Conservation (phyloP, 2,329 filamentous ascomycete species). For the Paracoccidioides brasiliensis region DNA sequence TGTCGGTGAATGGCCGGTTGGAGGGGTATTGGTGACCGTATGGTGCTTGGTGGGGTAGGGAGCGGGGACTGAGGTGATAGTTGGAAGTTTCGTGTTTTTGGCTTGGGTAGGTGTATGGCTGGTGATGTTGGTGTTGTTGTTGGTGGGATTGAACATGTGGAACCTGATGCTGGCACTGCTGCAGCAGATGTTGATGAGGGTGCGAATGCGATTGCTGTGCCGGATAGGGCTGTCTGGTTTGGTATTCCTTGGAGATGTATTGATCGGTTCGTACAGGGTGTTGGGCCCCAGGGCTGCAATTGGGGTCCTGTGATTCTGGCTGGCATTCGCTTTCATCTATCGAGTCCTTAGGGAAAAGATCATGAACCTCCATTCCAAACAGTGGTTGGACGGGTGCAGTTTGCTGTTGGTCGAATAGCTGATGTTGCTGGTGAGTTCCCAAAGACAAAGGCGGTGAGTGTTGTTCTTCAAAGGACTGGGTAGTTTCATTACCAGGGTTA, state of each 20-base stretch:
- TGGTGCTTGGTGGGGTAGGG: not conserved
- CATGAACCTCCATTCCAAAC: not conserved
- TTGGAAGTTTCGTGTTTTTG: constrained; percentile 8
- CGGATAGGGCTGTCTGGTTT: not conserved
- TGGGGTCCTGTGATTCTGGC: not conserved
- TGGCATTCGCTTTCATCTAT: not conserved
- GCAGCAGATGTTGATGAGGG: not conserved
- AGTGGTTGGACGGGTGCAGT: not conserved
- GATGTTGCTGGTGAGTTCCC: not conserved
- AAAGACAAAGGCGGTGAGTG: not conserved
- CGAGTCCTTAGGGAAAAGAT: not conserved
- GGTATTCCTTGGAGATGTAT: not conserved
- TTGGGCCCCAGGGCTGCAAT: not conserved
- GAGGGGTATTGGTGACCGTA: constrained; percentile 12
- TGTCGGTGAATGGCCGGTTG: constrained; percentile 43
- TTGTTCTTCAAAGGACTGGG: not conserved
- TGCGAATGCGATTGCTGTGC: not conserved
- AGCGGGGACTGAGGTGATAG: constrained; percentile 12
- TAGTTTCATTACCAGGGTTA: not conserved
- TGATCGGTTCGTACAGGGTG: not conserved
- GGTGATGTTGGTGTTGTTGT: not conserved
- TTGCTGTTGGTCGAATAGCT: not conserved
- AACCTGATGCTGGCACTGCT: not conserved
- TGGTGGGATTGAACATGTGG: not conserved
- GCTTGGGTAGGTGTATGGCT: not conserved